Evolutionary conservation across 192 early-diverging fungal genomes (phyloP).

Genomic region (Linderina pennispora): DNA sequence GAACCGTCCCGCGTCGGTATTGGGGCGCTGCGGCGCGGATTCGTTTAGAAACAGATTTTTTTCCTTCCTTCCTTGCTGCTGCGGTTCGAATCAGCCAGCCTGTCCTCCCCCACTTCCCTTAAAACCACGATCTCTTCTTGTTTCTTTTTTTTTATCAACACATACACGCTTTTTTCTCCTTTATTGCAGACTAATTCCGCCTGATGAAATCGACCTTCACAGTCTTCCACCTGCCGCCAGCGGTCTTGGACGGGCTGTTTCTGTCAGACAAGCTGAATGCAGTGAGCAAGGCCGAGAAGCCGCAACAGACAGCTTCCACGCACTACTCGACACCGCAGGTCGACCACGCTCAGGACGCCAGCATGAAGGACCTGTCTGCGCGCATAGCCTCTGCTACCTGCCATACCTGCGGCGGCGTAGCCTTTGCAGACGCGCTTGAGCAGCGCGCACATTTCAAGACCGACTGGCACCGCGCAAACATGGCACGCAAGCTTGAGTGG

Average conservation of each 20-base stretch:
- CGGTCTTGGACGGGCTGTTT: neutral
- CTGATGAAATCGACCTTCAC: too few relatives aligned
- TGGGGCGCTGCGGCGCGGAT: constrained; percentile 21
- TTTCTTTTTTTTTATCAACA: too few relatives aligned
- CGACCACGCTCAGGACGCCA: neutral
- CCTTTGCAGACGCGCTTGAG: constrained; percentile 13
- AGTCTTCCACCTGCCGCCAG: constrained; percentile 4
- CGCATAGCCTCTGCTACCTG: constrained; percentile 20
- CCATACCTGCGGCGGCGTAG: constrained; percentile 31
- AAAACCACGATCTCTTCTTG: too few relatives aligned
- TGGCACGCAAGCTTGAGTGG: constrained; percentile 19
- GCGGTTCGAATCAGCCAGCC: too few relatives aligned
- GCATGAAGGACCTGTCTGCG: constrained; percentile 5
- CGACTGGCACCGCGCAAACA: constrained; percentile 10
- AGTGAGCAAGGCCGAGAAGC: neutral
- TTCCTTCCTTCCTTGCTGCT: too few relatives aligned
- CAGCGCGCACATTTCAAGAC: constrained; percentile 31
- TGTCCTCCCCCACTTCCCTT: too few relatives aligned
- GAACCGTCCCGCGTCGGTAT: constrained; percentile 19
- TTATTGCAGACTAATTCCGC: too few relatives aligned
- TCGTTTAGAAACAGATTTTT: too few relatives aligned
- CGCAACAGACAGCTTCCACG: constrained; percentile 3
- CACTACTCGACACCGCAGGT: constrained; percentile 14
- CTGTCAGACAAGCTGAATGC: neutral
- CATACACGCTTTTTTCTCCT: too few relatives aligned